Percentiles rank a stretch among this genome's conserved stretches.
Conservation (phyloP, 2,329 filamentous ascomycete genomes). For the Drechslera avenae region DNA sequence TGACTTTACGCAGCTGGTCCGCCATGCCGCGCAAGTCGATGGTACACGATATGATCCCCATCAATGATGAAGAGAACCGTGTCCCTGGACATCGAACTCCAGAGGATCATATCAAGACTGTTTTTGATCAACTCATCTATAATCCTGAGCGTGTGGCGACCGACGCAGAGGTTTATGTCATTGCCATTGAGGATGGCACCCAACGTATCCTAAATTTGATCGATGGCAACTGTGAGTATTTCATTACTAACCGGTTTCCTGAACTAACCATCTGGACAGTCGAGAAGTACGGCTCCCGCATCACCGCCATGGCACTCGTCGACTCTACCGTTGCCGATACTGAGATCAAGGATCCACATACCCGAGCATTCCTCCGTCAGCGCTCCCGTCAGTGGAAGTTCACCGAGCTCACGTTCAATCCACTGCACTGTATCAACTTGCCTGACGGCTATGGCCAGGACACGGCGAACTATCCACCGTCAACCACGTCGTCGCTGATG, state of each 20-base stretch:
- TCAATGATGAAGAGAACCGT: slow-evolving; percentile 63
- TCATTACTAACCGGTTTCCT: not conserved
- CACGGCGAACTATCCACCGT: not conserved
- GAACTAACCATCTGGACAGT: slow-evolving; percentile 17
- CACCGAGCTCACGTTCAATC: slow-evolving; percentile 17
- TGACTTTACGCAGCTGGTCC: slow-evolving; percentile 64
- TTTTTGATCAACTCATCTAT: slow-evolving; percentile 69
- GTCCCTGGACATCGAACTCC: slow-evolving; percentile 65
- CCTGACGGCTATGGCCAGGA: slow-evolving; percentile 25
- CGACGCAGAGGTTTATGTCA: slow-evolving; percentile 67
- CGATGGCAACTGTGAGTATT: slow-evolving; percentile 58
- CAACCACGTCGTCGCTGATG: not conserved
- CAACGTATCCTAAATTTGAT: slow-evolving; percentile 65
- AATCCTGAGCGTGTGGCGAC: slow-evolving; percentile 51
- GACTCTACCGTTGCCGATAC: slow-evolving; percentile 27
- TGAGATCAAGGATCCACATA: slow-evolving; percentile 28
- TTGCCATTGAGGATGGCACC: slow-evolving; percentile 72
- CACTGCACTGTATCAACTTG: slow-evolving; percentile 30
- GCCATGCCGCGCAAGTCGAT: slow-evolving; percentile 64
- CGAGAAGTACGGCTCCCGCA: slow-evolving; percentile 28
- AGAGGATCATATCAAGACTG: slow-evolving; percentile 66
- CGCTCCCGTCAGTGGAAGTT: slow-evolving; percentile 44
- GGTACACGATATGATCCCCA: slow-evolving; percentile 61
- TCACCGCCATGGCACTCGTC: slow-evolving; percentile 42
- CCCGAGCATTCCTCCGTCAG: slow-evolving; percentile 40